Percentiles rank a stretch among this genome's conserved stretches.
Conservation (phyloP, 305 asterid genomes). For the Salvia sclarea region DNA sequence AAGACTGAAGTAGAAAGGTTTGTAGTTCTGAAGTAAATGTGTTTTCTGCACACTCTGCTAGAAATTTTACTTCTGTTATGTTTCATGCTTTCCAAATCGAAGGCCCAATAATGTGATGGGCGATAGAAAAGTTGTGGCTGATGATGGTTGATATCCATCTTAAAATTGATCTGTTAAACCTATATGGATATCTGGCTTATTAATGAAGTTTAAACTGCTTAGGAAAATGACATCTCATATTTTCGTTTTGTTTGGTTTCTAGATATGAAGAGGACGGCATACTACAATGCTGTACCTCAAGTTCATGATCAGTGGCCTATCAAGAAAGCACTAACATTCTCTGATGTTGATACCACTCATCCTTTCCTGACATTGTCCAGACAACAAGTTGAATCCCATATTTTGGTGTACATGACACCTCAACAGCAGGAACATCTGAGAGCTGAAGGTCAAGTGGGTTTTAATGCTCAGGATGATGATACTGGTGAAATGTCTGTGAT, state of each 20-base stretch:
- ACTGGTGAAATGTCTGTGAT: conserved; percentile 14
- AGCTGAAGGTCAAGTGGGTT: conserved; percentile 5
- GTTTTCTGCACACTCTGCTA: not conserved
- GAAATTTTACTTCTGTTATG: not conserved
- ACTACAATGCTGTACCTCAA: conserved; percentile 13
- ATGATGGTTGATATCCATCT: not conserved
- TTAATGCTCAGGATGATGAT: conserved; percentile 8
- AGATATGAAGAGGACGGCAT: conserved; percentile 10
- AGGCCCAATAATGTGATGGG: not conserved
- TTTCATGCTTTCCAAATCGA: not conserved
- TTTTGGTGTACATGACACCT: conserved; percentile 12
- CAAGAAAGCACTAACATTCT: conserved; percentile 12
- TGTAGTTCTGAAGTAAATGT: not conserved
- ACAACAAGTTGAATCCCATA: conserved; percentile 10
- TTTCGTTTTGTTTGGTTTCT: not conserved
- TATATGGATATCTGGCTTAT: not conserved
- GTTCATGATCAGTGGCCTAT: conserved; percentile 1
- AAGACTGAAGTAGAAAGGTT: not conserved
- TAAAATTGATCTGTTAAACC: not conserved
- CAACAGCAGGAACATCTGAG: conserved; percentile 10
- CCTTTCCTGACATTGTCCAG: conserved; percentile 9
- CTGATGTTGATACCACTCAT: conserved; percentile 11
- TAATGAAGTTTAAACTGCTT: not conserved
- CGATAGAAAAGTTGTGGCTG: not conserved
- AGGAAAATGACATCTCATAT: not conserved